Evolutionary conservation across 169 alveolate species (phyloP), one percentile per base, ranked within the genome.

Genomic region (Hepatocystis sp.): DNA sequence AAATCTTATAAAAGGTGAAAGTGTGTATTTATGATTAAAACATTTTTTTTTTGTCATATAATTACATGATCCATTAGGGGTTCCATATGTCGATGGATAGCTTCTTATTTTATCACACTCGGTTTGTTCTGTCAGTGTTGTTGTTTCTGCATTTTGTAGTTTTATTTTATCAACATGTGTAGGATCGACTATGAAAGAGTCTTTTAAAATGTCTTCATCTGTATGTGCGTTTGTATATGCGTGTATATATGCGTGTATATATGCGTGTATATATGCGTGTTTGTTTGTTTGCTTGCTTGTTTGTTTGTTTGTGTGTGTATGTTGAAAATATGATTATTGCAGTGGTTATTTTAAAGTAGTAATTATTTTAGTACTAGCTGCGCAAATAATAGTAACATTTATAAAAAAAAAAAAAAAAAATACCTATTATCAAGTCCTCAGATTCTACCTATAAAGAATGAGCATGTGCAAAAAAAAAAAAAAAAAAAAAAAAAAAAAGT

Each of bases 391-490:
- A 32, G 23, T 21, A 25, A 53, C 65, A 27, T 15, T 40, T 4
- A 11, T 13, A 25, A 7, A 1, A 2, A 55, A 25, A 34, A 32
- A 2, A 30, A 19, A 13, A 49, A 17, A 49, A 67, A 4, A 67
- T 34, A 76, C 88, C 88, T 58, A 23, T 17, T 39, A 58, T 58
- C 17, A 66, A 58, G 7, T 58, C 88, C 23, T 76, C 64, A 17
- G 46, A 19, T 25, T 10, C 39, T 39, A 76, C 34, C 88, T 76
- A 25, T 32, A 56, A 44, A 10, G 15, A 46, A 21, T 0, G 11
- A 19, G 47, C 10, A 2, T 10, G 10, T 23, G 25, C 5, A 0
- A 8, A 28, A 11, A 53, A 8, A 23, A n/a, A n/a, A n/a, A n/a
- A n/a, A n/a, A n/a, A n/a, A n/a, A n/a, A n/a, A n/a, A n/a, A n/a